These are phyloP conservation scores for Hondaea fermentalgiana DNA, from an alignment of 108 stramenopile genomes.

Conservation along the genomic window DNA sequence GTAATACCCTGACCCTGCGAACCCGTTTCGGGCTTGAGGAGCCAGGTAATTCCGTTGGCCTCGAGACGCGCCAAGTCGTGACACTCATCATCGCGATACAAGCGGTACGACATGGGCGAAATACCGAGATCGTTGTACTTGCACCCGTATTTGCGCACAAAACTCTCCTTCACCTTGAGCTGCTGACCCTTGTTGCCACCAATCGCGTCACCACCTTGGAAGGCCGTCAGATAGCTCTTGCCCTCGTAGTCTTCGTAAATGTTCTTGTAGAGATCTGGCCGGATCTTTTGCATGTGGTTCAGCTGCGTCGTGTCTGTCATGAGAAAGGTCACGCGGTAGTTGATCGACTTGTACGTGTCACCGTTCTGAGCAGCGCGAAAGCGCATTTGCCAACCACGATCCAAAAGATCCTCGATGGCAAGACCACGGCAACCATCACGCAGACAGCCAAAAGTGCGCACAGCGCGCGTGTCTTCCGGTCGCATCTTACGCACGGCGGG, in stretches of 20 bases:
- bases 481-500: constrained; percentile 18
- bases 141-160: not conserved
- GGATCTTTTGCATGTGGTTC: constrained; percentile 9
- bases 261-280: not conserved
- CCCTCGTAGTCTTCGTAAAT: constrained; percentile 14
- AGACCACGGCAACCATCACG: constrained; percentile 17
- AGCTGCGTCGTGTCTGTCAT: constrained; percentile 6
- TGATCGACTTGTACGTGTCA: not conserved
- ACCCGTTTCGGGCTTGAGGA: constrained; percentile 12
- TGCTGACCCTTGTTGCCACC: constrained; percentile 14
- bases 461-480: constrained; percentile 2
- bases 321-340: constrained; percentile 1
- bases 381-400: constrained; percentile 15
- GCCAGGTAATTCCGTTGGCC: constrained; percentile 4
- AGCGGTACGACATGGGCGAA: constrained; percentile 16
- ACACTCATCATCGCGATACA: constrained; percentile 11
- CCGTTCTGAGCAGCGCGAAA: constrained; percentile 10
- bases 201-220: constrained; percentile 12
- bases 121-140: constrained; percentile 15
- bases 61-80: not conserved
- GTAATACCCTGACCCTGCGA: constrained; percentile 16
- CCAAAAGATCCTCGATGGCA: not conserved
- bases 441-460: constrained; percentile 7
- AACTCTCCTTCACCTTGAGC: constrained; percentile 15
- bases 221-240: not conserved